Evolutionary conservation across 768 basidiomycete species (phyloP), one percentile per base, ranked within the genome.

Genomic region (Suillus fuscotomentosus): DNA sequence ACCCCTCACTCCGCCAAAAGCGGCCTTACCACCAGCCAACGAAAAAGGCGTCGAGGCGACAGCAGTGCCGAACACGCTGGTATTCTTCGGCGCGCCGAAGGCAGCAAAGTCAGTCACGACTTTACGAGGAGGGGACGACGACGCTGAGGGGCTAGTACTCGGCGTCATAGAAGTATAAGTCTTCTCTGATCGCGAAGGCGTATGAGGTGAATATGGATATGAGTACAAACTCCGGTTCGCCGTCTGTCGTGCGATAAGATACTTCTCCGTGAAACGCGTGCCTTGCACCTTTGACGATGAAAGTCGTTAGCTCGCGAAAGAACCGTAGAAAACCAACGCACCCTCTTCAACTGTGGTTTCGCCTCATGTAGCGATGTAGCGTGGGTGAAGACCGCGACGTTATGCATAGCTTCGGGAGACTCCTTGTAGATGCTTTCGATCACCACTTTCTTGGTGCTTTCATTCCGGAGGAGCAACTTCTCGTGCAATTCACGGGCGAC

Each of bases 191-290:
- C 79, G 81, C 63, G 78, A 77, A 59, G 78, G 81, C 59, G 78
- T 78, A 67, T 82, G 81, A 38, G 82, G 84, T 8, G 82, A 74
- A 63, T 86, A 84, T 39, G 84, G 82, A 66, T 86, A 88, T 20
- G 84, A 80, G 67, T 84, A 84, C 2, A 78, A 70, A 65, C 78
- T 80, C 47, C 90, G 84, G 41, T 82, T 78, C 63, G 85, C 75
- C 24, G 84, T 73, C 70, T 88, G 84, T 56, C 91, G 84, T 39
- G 90, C 87, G 69, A 88, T 86, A 34, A 96, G 84, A 76, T 98
- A 99, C 76, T 97, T 96, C 69, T 99, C 96, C 22, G 97, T 98
- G 80, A 98, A 97, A 3, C 97, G 91, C 48, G 94, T 93, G n/a
- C 94, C 94, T 57, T 89, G 88, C 55, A 97, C 92, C 95, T 97